Conservation (phyloP, 768 basidiomycete genomes). For the Gyrodon lividus region DNA sequence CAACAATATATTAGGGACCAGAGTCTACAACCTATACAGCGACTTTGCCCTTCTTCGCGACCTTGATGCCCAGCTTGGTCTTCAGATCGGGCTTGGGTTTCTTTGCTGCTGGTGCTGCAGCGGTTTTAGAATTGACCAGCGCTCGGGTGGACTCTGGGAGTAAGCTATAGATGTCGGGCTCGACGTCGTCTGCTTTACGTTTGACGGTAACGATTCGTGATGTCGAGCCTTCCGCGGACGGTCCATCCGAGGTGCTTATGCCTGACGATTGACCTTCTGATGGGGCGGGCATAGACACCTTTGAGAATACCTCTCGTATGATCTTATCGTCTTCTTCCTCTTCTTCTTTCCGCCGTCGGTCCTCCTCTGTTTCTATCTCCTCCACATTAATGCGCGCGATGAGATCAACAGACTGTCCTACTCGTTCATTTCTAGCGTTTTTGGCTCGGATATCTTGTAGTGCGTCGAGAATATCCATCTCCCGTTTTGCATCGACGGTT, state of each 20-base stretch:
- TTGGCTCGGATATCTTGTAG: slow-evolving; percentile 87
- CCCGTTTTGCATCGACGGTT: slow-evolving; percentile 88
- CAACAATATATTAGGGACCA: slow-evolving; percentile 11
- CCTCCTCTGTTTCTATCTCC: slow-evolving; percentile 78
- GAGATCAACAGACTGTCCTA: slow-evolving; percentile 74
- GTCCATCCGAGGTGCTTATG: slow-evolving; percentile 19
- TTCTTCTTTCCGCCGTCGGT: slow-evolving; percentile 61
- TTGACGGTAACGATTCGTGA: slow-evolving; percentile 66
- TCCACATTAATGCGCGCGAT: slow-evolving; percentile 58
- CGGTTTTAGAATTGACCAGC: slow-evolving; percentile 52
- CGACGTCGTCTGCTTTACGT: slow-evolving; percentile 78
- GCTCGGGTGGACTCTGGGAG: slow-evolving; percentile 64
- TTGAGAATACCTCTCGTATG: slow-evolving; percentile 85
- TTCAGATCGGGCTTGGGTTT: slow-evolving; percentile 65
- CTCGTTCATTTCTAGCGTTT: slow-evolving; percentile 85
- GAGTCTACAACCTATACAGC: slow-evolving; percentile 20
- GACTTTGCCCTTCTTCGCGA: slow-evolving; percentile 51
- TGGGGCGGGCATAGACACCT: slow-evolving; percentile 46
- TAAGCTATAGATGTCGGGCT: slow-evolving; percentile 68
- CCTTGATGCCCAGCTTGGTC: slow-evolving; percentile 71
- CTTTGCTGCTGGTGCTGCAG: slow-evolving; percentile 43
- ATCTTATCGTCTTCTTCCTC: slow-evolving; percentile 93
- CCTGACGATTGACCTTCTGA: slow-evolving; percentile 23
- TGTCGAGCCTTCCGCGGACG: slow-evolving; percentile 17
- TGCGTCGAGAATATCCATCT: slow-evolving; percentile 98